phyloP scores from a whole-genome alignment of 2,329 filamentous ascomycete genomes.

The Ophiognomonia clavigignenti-juglandacearum region DNA sequence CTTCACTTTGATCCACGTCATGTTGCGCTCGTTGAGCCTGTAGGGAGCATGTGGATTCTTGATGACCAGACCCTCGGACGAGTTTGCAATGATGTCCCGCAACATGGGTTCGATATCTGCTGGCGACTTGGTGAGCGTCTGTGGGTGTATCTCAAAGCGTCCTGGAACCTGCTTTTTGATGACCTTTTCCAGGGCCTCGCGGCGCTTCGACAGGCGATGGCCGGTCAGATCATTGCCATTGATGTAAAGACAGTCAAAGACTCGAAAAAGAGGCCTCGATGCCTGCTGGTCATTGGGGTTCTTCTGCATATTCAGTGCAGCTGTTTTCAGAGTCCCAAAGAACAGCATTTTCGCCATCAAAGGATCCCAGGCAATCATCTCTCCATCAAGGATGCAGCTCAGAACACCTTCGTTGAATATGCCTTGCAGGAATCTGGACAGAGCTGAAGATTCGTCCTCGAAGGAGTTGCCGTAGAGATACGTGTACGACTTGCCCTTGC shows the following conservation, averaged over 20 bases:
- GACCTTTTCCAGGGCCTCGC: slow-evolving; percentile 66
- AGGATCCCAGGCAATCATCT: slow-evolving; percentile 98
- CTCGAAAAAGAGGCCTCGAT: slow-evolving; percentile 71
- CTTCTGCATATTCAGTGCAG: slow-evolving; percentile 72
- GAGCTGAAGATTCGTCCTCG: slow-evolving; percentile 66
- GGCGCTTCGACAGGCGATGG: slow-evolving; percentile 78
- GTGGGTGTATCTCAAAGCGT: slow-evolving; percentile 77
- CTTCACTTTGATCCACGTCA: slow-evolving; percentile 98
- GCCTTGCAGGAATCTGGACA: slow-evolving; percentile 73
- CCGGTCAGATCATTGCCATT: slow-evolving; percentile 76
- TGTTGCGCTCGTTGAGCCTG: slow-evolving; percentile 80
- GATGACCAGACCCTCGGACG: slow-evolving; percentile 84
- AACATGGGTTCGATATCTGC: slow-evolving; percentile 75
- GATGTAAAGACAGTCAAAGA: slow-evolving; percentile 88
- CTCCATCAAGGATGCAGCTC: slow-evolving; percentile 89
- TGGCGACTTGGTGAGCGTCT: slow-evolving; percentile 59
- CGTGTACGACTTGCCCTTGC: slow-evolving; percentile 94
- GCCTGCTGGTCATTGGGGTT: slow-evolving; percentile 62
- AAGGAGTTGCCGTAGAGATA: slow-evolving; percentile 83
- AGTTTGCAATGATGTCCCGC: slow-evolving; percentile 77
- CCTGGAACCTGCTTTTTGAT: slow-evolving; percentile 61
- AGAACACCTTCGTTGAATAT: slow-evolving; percentile 75
- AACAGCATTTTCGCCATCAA: slow-evolving; percentile 76
- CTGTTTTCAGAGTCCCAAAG: slow-evolving; percentile 91
- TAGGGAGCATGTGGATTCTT: slow-evolving; percentile 92